Conservation (phyloP, 1,284 basidiomycete genomes). For the Dichomitus squalens region DNA sequence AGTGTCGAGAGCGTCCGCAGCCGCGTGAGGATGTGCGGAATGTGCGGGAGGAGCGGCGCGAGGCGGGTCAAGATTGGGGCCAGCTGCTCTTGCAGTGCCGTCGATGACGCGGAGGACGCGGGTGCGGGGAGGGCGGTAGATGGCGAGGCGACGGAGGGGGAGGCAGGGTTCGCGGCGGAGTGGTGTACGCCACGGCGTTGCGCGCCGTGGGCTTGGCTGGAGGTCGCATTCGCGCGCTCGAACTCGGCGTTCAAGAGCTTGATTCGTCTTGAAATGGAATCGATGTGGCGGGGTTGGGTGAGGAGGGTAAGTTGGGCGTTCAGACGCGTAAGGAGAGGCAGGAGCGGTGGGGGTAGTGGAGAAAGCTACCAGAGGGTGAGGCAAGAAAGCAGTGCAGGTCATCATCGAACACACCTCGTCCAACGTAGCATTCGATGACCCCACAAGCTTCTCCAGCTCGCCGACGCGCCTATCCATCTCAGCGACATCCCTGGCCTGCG, state of each 20-base stretch:
- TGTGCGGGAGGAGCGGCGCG: constrained; percentile 85
- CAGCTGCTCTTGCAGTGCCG: constrained; percentile 61
- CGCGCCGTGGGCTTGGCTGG: constrained; percentile 40
- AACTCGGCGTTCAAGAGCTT: constrained; percentile 93
- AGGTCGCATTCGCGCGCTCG: constrained; percentile 73
- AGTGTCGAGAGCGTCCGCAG: constrained; percentile 82
- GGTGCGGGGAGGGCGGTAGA: constrained; percentile 33
- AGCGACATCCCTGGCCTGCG: constrained; percentile 50
- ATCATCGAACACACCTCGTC: constrained; percentile 62
- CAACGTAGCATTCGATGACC: constrained; percentile 68
- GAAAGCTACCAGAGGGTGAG: constrained; percentile 44
- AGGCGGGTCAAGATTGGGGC: constrained; percentile 82
- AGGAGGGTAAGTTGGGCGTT: constrained; percentile 87
- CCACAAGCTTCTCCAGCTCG: constrained; percentile 78
- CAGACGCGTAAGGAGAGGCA: constrained; percentile 81
- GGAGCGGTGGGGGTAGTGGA: constrained; percentile 76
- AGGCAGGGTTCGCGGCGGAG: constrained; percentile 11
- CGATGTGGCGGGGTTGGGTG: constrained; percentile 94
- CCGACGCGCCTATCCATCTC: constrained; percentile 82
- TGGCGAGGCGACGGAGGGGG: constrained; percentile 34
- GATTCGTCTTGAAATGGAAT: constrained; percentile 92
- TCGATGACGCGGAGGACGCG: constrained; percentile 30
- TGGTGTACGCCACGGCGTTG: constrained; percentile 28
- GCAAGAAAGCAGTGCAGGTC: not conserved
- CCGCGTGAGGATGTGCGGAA: constrained; percentile 89